These are phyloP conservation scores for Leishmania major DNA, from an alignment of 208 protist species.

Conservation along the genomic window DNA sequence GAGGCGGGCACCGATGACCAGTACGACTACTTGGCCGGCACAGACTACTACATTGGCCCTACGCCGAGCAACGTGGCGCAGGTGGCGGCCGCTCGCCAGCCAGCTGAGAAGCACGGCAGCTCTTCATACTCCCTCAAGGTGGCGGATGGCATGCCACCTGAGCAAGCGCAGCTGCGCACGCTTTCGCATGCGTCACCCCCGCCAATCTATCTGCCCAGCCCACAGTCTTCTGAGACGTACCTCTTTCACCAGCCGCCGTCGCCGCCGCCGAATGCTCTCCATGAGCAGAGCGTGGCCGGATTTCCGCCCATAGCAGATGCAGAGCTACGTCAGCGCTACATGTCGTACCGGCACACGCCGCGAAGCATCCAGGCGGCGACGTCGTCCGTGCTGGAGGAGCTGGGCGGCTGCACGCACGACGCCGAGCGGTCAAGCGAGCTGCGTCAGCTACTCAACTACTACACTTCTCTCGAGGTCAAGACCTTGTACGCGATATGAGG, in stretches of 20 bases:
- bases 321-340: slow-evolving; percentile 33
- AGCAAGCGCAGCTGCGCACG: neutral
- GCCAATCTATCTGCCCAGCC: neutral
- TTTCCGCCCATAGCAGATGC: slow-evolving; percentile 33
- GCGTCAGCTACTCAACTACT: slow-evolving; percentile 76
- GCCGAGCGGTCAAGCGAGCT: slow-evolving; percentile 53
- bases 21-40: slow-evolving; percentile 29
- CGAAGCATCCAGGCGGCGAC: slow-evolving; percentile 44
- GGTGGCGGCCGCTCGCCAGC: neutral
- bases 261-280: neutral
- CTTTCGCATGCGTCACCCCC: neutral
- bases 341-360: slow-evolving; percentile 23
- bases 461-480: slow-evolving; percentile 40
- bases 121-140: neutral
- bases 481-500: slow-evolving; percentile 10
- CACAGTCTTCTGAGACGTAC: neutral
- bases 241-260: neutral
- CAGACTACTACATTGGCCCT: slow-evolving; percentile 22
- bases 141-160: slow-evolving; percentile 1
- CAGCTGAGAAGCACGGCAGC: neutral
- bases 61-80: slow-evolving; percentile 7
- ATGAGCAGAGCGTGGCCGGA: neutral
- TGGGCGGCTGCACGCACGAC: slow-evolving; percentile 63
- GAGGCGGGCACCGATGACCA: neutral
- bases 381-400: slow-evolving; percentile 50